Percentiles rank a stretch among this genome's conserved stretches.
Evolutionary conservation across 148 eudicot genomes (phyloP).

Genomic region (Salicornia ramosissima): DNA sequence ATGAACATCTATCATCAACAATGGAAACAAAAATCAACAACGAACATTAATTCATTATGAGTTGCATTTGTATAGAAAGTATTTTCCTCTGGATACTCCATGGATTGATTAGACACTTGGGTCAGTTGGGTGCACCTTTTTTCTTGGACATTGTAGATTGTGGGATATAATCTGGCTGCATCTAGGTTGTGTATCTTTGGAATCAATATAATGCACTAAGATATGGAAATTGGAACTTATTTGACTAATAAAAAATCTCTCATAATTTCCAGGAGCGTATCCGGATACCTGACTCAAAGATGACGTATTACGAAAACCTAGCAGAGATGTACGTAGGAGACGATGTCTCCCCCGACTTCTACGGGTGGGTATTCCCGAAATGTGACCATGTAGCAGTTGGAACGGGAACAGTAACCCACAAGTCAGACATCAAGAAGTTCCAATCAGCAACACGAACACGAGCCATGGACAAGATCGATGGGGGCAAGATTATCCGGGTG

Average conservation of each 20-base stretch:
- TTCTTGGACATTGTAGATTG: too few relatives aligned
- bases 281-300: slow-evolving; percentile 74
- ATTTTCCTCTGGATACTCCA: too few relatives aligned
- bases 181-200: too few relatives aligned
- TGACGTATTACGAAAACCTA: slow-evolving; percentile 78
- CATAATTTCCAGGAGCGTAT: slow-evolving; percentile 49
- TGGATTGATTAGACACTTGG: too few relatives aligned
- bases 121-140: too few relatives aligned
- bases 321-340: slow-evolving; percentile 98
- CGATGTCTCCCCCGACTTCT: slow-evolving; percentile 94
- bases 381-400: slow-evolving; percentile 98
- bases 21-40: too few relatives aligned
- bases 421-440: slow-evolving; percentile 88
- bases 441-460: slow-evolving; percentile 73
- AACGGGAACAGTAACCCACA: slow-evolving; percentile 95
- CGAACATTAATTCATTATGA: too few relatives aligned
- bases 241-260: neutral
- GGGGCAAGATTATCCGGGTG: slow-evolving; percentile 86
- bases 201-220: too few relatives aligned
- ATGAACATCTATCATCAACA: too few relatives aligned
- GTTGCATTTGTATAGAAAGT: too few relatives aligned
- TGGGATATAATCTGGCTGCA: too few relatives aligned
- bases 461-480: slow-evolving; percentile 76
- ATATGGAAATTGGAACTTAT: too few relatives aligned
- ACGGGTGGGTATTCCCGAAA: slow-evolving; percentile 98